phyloP scores from a whole-genome alignment of 1,139 yeast species.

The Arxiozyma slooffiae region DNA sequence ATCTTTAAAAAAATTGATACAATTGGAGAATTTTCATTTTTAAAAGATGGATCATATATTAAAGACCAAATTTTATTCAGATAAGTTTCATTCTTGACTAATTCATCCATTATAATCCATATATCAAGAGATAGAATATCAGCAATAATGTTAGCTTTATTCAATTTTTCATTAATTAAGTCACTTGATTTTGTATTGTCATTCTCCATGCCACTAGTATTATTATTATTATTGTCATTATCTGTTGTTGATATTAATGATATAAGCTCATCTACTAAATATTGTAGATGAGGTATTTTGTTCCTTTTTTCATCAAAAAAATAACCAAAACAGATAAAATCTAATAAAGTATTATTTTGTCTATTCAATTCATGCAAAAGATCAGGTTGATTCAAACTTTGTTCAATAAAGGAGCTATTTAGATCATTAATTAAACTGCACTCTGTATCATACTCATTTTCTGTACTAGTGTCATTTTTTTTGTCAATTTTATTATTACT shows the following conservation, averaged over 20 bases:
- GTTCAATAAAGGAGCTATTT: conserved; percentile 52
- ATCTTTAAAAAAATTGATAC: conserved; percentile 76
- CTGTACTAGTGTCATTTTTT: conserved; percentile 5
- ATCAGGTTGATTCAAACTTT: conserved; percentile 53
- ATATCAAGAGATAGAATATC: conserved; percentile 89
- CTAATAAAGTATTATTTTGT: conserved; percentile 42
- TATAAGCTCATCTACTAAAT: conserved; percentile 21
- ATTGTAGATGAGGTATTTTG: conserved; percentile 37
- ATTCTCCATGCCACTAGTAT: conserved; percentile 13
- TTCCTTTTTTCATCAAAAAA: conserved; percentile 20
- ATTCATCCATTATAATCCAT: conserved; percentile 87
- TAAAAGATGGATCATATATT: conserved; percentile 50
- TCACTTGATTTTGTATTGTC: conserved; percentile 11
- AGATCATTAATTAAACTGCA: conserved; percentile 28
- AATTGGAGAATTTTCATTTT: conserved; percentile 42
- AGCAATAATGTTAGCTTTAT: conserved; percentile 36
- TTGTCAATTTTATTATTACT: conserved; percentile 1
- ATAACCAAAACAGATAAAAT: conserved; percentile 37
- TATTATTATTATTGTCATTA: conserved; percentile 3
- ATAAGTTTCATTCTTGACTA: conserved; percentile 63
- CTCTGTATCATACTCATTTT: conserved; percentile 4
- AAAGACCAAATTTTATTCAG: conserved; percentile 74
- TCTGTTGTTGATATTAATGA: conserved; percentile 15
- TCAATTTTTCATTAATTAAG: conserved; percentile 7
- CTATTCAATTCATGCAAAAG: conserved; percentile 44